phyloP scores from a whole-genome alignment of 805 yeast species.

The Suhomyces xylopsoci region DNA sequence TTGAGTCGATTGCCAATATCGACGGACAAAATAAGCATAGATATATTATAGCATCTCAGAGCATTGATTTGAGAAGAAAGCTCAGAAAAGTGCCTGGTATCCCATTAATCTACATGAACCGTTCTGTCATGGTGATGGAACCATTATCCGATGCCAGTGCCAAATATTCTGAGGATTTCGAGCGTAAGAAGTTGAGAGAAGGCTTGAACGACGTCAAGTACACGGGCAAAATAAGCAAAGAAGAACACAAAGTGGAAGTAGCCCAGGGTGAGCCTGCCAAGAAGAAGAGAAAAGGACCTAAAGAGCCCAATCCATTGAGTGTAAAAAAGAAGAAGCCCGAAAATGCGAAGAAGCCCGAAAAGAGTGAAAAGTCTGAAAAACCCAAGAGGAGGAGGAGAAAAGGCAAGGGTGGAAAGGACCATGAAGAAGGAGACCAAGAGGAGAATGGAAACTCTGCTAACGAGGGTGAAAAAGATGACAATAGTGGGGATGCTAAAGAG shows the following conservation, averaged over 20 bases:
- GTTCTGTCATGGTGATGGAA: constrained; percentile 95
- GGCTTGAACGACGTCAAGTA: constrained; percentile 70
- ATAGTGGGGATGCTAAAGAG: background rate
- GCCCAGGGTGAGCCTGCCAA: constrained; percentile 14
- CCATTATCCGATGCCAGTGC: constrained; percentile 75
- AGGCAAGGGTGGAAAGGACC: background rate
- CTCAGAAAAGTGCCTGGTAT: constrained; percentile 83
- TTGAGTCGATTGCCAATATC: constrained; percentile 62
- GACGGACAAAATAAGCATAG: constrained; percentile 85
- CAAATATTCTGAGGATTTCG: constrained; percentile 42
- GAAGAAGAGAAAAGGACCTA: constrained; percentile 57
- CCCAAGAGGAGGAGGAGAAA: background rate
- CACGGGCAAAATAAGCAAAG: constrained; percentile 41
- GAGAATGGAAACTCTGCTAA: background rate
- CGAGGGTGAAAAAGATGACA: too few species aligned
- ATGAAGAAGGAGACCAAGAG: background rate
- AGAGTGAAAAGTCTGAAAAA: background rate
- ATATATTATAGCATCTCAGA: constrained; percentile 84
- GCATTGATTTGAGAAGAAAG: constrained; percentile 61
- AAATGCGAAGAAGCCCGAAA: background rate
- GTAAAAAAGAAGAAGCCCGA: constrained; percentile 63
- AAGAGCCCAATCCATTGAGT: constrained; percentile 86
- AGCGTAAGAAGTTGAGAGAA: constrained; percentile 62
- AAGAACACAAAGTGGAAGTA: constrained; percentile 9
- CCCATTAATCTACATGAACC: constrained; percentile 80